Percentiles rank a stretch among this genome's conserved stretches.
Conservation (phyloP, 192 early-diverging fungal species). For the Dimargaris xerosporica region DNA sequence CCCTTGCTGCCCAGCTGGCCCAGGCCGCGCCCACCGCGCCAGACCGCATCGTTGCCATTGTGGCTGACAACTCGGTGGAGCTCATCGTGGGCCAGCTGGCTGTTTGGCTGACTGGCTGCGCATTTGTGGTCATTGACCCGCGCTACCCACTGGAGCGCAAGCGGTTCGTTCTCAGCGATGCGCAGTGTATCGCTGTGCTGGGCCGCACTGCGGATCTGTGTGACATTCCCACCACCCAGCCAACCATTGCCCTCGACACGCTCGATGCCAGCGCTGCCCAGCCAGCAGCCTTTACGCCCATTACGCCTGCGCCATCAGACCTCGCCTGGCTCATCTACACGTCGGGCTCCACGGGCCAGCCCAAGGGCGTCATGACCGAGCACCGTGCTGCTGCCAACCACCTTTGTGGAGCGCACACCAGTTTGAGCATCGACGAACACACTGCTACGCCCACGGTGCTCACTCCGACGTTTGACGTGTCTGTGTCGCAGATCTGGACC, state of each 20-base stretch:
- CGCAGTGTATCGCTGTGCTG: neutral
- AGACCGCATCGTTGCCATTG: neutral
- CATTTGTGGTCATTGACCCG: neutral
- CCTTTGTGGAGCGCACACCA: no score
- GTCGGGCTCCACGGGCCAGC: constrained; percentile 1
- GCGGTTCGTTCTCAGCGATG: neutral
- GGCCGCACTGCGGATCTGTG: no score
- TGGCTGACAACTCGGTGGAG: neutral
- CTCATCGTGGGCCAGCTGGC: neutral
- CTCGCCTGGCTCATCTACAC: neutral
- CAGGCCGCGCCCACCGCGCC: no score
- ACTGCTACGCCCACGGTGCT: neutral
- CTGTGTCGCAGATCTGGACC: neutral
- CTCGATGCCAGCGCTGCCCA: neutral
- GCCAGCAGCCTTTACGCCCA: neutral
- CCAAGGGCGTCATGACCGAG: neutral
- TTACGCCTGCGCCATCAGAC: neutral
- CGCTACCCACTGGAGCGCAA: neutral
- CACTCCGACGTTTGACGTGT: neutral
- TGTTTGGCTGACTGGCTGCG: neutral
- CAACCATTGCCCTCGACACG: neutral
- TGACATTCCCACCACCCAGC: no score
- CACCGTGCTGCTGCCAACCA: neutral
- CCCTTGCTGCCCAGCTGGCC: no score
- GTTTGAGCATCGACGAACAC: neutral